Evolutionary conservation across 2,329 filamentous ascomycete genomes (phyloP).

Genomic region (Penicillium sp.): DNA sequence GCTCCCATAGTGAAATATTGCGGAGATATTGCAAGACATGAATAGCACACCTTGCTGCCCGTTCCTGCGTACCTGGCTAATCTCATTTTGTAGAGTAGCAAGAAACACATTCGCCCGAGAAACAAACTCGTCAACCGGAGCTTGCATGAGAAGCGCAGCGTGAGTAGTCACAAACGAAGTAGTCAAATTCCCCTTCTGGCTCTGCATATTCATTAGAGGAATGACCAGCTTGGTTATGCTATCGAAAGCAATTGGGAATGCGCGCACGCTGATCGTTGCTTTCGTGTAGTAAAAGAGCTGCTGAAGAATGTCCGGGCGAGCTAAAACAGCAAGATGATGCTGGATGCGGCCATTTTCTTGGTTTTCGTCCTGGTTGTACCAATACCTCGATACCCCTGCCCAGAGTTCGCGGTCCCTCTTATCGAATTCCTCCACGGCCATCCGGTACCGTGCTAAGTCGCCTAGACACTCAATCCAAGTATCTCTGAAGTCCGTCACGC

Average conservation of each 20-base stretch:
- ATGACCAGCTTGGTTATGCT: conserved; percentile 56
- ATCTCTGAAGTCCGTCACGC: conserved; percentile 74
- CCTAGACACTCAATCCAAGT: conserved; percentile 94
- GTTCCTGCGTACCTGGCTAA: conserved; percentile 50
- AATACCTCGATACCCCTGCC: conserved; percentile 74
- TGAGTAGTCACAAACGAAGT: conserved; percentile 54
- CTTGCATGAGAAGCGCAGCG: conserved; percentile 47
- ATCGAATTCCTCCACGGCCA: conserved; percentile 87
- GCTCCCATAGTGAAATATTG: conserved; percentile 55
- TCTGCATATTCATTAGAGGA: conserved; percentile 45
- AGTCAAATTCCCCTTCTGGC: conserved; percentile 34
- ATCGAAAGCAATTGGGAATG: conserved; percentile 56
- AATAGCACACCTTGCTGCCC: conserved; percentile 54
- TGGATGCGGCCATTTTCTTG: conserved; percentile 74
- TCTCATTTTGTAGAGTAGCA: conserved; percentile 46
- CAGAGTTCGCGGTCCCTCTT: conserved; percentile 73
- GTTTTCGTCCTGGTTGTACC: conserved; percentile 82
- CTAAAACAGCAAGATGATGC: conserved; percentile 74
- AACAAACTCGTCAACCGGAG: conserved; percentile 39
- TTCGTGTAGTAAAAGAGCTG: conserved; percentile 61
- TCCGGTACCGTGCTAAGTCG: conserved; percentile 78
- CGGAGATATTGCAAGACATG: conserved; percentile 54
- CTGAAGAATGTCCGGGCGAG: conserved; percentile 55
- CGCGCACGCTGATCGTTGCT: conserved; percentile 54
- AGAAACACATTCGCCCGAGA: conserved; percentile 42